These are phyloP conservation scores for Plasmodium malariae DNA, from an alignment of 169 alveolate genomes.

Conservation along the genomic window DNA sequence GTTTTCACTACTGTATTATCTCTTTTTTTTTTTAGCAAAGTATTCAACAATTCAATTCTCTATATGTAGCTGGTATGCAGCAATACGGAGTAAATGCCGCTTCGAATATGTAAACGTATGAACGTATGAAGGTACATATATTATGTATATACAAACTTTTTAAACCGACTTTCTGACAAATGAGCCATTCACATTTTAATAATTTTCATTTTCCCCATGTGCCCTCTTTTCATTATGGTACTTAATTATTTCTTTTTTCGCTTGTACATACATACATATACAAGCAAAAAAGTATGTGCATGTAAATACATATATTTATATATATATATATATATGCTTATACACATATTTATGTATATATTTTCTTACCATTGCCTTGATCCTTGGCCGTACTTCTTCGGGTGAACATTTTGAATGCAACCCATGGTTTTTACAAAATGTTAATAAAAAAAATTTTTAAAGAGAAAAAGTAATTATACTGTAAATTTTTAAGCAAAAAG, in stretches of 20 bases:
- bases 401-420: constrained; percentile 81
- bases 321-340: neutral
- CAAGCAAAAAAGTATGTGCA: neutral
- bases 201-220: neutral
- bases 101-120: too few species aligned
- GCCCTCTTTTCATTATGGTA: too few species aligned
- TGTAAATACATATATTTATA: constrained; percentile 7
- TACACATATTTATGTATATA: neutral
- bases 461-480: constrained; percentile 7
- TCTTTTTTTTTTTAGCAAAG: too few species aligned
- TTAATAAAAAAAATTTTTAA: constrained; percentile 11
- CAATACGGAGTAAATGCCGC: too few species aligned
- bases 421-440: constrained; percentile 74
- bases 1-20: too few species aligned
- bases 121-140: neutral
- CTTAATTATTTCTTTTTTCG: too few species aligned
- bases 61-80: too few species aligned
- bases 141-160: neutral
- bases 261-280: neutral
- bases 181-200: neutral
- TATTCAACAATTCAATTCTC: too few species aligned
- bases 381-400: constrained; percentile 85
- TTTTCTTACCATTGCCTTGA: constrained; percentile 84
- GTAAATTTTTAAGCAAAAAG: too few species aligned
- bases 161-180: neutral